A percentile compares a stretch with the other conserved stretches of the same genome.
These are phyloP conservation scores for Cystobasidium ongulense DNA, from an alignment of 768 basidiomycete genomes.

Conservation along the genomic window DNA sequence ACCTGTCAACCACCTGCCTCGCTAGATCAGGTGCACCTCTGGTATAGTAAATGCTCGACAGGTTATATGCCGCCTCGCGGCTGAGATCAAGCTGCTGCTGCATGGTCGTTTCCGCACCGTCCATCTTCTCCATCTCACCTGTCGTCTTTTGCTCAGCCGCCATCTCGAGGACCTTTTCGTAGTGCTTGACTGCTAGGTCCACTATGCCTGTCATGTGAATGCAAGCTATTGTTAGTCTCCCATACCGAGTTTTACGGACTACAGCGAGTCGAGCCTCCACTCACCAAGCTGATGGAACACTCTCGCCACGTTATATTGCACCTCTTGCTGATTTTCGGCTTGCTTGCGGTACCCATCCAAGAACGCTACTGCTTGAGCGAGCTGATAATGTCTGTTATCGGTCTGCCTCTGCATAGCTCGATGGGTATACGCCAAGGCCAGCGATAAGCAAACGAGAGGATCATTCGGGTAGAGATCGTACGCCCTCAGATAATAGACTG, in stretches of 20 bases:
- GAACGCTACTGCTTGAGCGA: constrained; percentile 71
- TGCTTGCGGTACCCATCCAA: constrained; percentile 69
- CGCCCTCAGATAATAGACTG: constrained; percentile 82
- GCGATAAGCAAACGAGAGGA: constrained; percentile 71
- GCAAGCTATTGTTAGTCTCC: background rate
- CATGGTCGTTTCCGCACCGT: background rate
- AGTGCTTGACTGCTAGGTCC: constrained; percentile 74
- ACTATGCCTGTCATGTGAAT: constrained; percentile 56
- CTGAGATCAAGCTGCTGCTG: constrained; percentile 51
- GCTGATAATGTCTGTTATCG: constrained; percentile 83
- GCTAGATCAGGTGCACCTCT: constrained; percentile 69
- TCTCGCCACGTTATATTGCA: constrained; percentile 87
- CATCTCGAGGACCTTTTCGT: constrained; percentile 63
- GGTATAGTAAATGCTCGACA: constrained; percentile 69
- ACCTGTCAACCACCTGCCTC: constrained; percentile 61
- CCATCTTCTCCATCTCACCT: background rate
- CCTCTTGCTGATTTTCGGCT: constrained; percentile 58
- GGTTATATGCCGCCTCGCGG: constrained; percentile 76
- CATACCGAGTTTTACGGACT: background rate
- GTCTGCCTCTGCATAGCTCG: constrained; percentile 87
- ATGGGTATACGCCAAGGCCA: constrained; percentile 77
- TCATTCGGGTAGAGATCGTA: constrained; percentile 76
- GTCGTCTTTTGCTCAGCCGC: background rate
- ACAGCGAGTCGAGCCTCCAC: constrained; percentile 34
- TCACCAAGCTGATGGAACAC: constrained; percentile 86